phyloP scores from a whole-genome alignment of 768 basidiomycete genomes.

The Mycena epipterygia region DNA sequence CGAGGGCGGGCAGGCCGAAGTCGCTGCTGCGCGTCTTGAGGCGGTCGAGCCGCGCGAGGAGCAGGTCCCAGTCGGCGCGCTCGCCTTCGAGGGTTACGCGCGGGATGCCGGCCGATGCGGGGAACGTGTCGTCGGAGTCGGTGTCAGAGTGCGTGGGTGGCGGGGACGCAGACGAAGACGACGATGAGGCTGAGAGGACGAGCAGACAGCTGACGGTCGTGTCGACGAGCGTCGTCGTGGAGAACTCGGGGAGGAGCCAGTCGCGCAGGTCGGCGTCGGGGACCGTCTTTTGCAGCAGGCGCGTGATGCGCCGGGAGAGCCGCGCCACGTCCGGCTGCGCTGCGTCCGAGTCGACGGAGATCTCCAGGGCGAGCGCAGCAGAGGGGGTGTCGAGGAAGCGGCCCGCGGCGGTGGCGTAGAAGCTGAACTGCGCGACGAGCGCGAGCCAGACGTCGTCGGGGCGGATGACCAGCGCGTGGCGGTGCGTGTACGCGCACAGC shows the following conservation, averaged over 20 bases:
- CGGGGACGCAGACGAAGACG: neutral
- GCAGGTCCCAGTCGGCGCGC: constrained; percentile 26
- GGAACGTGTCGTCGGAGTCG: constrained; percentile 11
- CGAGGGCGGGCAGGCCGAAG: constrained; percentile 18
- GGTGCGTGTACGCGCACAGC: constrained; percentile 27
- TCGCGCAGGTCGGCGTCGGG: constrained; percentile 23
- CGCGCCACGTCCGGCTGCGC: constrained; percentile 17
- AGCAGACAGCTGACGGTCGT: constrained; percentile 21
- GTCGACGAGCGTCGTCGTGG: constrained; percentile 24
- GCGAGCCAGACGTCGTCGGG: constrained; percentile 31
- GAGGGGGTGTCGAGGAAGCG: constrained; percentile 16
- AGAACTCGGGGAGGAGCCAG: constrained; percentile 26
- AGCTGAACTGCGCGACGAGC: constrained; percentile 27
- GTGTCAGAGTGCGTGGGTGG: constrained; percentile 6
- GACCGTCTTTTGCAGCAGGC: constrained; percentile 15
- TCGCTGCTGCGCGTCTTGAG: constrained; percentile 15
- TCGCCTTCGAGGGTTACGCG: constrained; percentile 28
- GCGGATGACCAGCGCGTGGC: constrained; percentile 28
- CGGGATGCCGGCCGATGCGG: constrained; percentile 18
- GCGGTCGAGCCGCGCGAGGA: constrained; percentile 5
- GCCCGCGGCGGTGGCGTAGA: constrained; percentile 22
- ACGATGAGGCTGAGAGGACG: constrained; percentile 16
- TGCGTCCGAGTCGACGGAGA: constrained; percentile 17
- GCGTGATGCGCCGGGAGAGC: constrained; percentile 18
- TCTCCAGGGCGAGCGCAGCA: constrained; percentile 5